Evolutionary conservation across 2,329 filamentous ascomycete species (phyloP), one percentile per base, ranked within the genome.

Genomic region (Phyllosticta citrichinensis): DNA sequence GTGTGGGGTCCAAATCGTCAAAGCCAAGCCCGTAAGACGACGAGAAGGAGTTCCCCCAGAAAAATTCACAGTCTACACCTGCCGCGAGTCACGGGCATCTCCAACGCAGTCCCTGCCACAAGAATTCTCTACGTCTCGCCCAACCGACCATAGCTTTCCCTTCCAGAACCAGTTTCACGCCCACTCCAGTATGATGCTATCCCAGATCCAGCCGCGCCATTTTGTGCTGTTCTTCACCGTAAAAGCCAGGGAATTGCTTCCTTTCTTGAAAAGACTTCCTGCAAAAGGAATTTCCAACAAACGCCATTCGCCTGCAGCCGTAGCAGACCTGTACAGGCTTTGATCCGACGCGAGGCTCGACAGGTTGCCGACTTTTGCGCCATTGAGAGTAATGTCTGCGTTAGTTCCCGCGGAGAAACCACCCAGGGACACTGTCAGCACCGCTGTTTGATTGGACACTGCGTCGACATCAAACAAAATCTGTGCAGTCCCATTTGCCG

Each of bases 241-340:
- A 56, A 78, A 71, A 27, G 73, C 72, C 40, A 77, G 52, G 56
- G 63, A 70, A 60, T 77, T 78, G 57, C 61, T 62, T 2, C 72
- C 75, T 9, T 64, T 56, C 59, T 65, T 70, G 61, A 78, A 62
- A 40, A 58, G 58, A 8, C 65, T 71, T 33, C 56, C 59, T 10
- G 65, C 70, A 12, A 78, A 66, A 0, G 63, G 62, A 58, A 75
- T 77, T 67, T 81, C 75, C 24, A 78, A 73, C 20, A 77, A 70
- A 59, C 75, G 70, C 77, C 77, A 80, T 68, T 81, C 78, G 1
- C 79, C 78, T 5, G 75, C 77, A 24, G 68, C 67, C 6, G 77
- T 81, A 20, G 73, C 77, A 10, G 74, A 76, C n/a, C 79, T 72
- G 66, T 81, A 81, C 40, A 80, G 70, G 20, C 73, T 74, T 4